Evolutionary conservation across 768 basidiomycete species (phyloP), one percentile per base, ranked within the genome.

Genomic region (Boletus pseudopeckii): DNA sequence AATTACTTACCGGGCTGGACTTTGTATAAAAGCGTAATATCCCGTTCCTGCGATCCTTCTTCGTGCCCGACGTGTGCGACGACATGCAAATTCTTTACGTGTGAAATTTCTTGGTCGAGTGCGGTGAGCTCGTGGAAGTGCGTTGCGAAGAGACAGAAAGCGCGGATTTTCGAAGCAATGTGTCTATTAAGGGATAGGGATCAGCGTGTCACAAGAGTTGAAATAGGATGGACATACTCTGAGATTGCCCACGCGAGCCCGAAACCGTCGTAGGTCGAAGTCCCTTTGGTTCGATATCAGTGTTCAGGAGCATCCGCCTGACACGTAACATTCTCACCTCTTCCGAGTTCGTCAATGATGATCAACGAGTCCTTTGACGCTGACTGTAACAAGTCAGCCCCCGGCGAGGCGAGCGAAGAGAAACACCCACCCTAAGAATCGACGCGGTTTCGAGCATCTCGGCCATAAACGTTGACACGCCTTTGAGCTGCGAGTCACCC

Each of bases 361-460:
- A 99, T 88, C 38, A 99, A 74, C 1, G 94, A 98, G 69, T 98
- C 85, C 61, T 85, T 86, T 0, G 92, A 91, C 0, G 97, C 94
- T 28, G 91, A 88, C 93, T 97, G 56, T 15, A 52, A 24, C 37
- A 32, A 18, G 13, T 60, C 20, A 65, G 7, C 13, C 3, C 20
- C 33, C 2, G 1, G 22, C 7, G 7, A 51, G 7, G 17, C 1
- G 11, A 44, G 24, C 7, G 57, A 13, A 56, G 33, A 18, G 43
- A 50, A n/a, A 39, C 32, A 63, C 83, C 28, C 36, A 92, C 92
- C 63, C 88, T 81, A 40, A 99, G 79, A 63, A 98, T 98, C 0
- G 90, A 92, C 0, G 97, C 95, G 0, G 95, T 98, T 71, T 99
- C 97, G 28, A 99, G 79, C 97, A 98, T 98, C 71, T 99, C 97